Evolutionary conservation across 305 asterid species (phyloP), one percentile per base, ranked within the genome.

Genomic region (Ilex paraguariensis): DNA sequence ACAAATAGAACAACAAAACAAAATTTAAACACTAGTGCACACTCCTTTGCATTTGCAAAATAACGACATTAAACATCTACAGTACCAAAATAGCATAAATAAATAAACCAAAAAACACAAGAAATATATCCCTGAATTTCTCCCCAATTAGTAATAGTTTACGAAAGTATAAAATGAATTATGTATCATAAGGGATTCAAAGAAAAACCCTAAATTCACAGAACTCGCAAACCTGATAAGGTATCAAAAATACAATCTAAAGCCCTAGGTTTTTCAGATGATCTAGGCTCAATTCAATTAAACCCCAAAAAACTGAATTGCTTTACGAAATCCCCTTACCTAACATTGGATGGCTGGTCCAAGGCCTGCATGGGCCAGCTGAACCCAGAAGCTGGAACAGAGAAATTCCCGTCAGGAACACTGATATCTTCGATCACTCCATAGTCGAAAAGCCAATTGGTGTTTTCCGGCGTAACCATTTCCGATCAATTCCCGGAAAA

Each of bases 361-460:
- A 86, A 65, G 51, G 89, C 49, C 31, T 84, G 98, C 50, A 78
- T 57, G 56, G 96, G 80, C 96, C 96, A 87, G 32, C 77, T 69
- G 65, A 87, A 81, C 6, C 90, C 97, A 52, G 91, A 40, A 66
- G 71, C 74, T 4, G 76, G 67, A 66, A 86, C 81, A 7, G 85
- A 17, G 52, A 88, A 81, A 69, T 70, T 77, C 65, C 66, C 81
- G 57, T 71, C 88, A 32, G 89, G 82, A 10, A 60, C 84, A 15
- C 85, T 30, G 33, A 83, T 80, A 33, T 83, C 99, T 72, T 80
- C 42, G 9, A 16, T 52, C 30, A 87, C 73, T 31, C 85, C 96
- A 45, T 90, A 87, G 75, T 93, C 99, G 62, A 79, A 90, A 21
- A 93, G 84, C 99, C 99, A 93, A 73, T 93, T 86, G 40, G 97